Evolutionary conservation across 2,329 filamentous ascomycete genomes (phyloP).

Genomic region (Thermoascus crustaceus): DNA sequence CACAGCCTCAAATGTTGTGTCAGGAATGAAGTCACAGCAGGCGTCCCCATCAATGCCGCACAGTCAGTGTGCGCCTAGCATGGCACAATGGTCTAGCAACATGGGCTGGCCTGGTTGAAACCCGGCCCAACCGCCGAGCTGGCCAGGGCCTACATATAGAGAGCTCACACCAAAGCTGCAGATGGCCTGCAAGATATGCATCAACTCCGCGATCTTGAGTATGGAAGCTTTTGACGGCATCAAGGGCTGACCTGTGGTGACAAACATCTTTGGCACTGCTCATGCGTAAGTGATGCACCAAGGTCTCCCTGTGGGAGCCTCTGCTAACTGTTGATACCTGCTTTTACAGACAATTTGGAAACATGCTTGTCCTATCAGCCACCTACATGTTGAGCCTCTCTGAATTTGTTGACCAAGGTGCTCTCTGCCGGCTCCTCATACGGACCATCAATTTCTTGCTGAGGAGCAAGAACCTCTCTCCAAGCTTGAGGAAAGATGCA

Average conservation of each 20-base stretch:
- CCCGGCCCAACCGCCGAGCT: conserved; percentile 1
- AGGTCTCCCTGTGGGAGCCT: conserved; percentile 6
- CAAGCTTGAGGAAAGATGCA: conserved; percentile 65
- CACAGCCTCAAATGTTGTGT: conserved; percentile 16
- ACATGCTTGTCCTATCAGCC: conserved; percentile 81
- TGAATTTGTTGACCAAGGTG: conserved; percentile 47
- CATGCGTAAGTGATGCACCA: conserved; percentile 70
- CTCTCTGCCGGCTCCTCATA: conserved; percentile 54
- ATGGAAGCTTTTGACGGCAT: conserved; percentile 70
- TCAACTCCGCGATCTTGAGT: conserved; percentile 71
- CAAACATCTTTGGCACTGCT: conserved; percentile 92
- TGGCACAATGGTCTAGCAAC: conserved; percentile 26
- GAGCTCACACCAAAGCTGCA: conserved; percentile 42
- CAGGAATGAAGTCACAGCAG: conserved; percentile 24
- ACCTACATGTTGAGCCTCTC: conserved; percentile 62
- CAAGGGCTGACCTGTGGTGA: conserved; percentile 64
- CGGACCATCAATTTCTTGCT: conserved; percentile 71
- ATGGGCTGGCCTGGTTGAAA: conserved; percentile 22
- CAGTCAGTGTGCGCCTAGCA: conserved; percentile 19
- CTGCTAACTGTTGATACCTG: conserved; percentile 19
- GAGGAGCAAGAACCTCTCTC: conserved; percentile 62
- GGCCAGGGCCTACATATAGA: conserved; percentile 20
- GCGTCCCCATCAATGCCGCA: conserved; percentile 28
- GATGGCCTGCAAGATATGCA: conserved; percentile 52
- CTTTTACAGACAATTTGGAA: conserved; percentile 83